Base-by-base conservation (phyloP, 2,329 filamentous ascomycete species). In the Epichloe festucae region DNA sequence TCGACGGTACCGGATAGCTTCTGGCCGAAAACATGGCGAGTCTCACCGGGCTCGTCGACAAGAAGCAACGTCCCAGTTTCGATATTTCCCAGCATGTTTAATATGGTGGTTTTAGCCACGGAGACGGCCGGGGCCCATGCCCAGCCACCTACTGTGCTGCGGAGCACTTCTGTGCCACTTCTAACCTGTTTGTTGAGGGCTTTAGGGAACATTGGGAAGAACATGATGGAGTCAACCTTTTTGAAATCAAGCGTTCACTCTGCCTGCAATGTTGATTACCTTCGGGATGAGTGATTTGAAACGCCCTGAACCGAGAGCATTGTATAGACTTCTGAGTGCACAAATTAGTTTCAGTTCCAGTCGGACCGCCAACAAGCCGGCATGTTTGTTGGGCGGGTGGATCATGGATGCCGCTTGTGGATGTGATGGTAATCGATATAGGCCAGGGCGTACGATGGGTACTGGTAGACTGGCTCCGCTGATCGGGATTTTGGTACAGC, bases 121-220 rank as follows among this genome's bases (percentile, higher is more conserved):
- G 70, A 65, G 39, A 76, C 56, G 10, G 67, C 72, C 1, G 74
- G 74, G 0, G 66, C 67, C 72, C 72, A 77, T 4, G 73, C 73
- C 49, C 74, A 58, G 51, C 69, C 65, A 42, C 73, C 71, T 21
- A 77, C 58, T 17, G 65, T 61, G 23, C 65, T 63, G 48, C 74
- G 71, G 40, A 73, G 55, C 27, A 69, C 54, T 52, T 74, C 70
- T 23, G 67, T 42, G 34, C 52, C 50, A 52, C 52, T 39, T 36
- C 52, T 49, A 4, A 52, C 19, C 10, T 48, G 50, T 44, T 48
- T 47, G 31, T 34, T 48, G 44, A 54, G n/a, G 27, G 39, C 17
- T 41, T 36, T 35, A n/a, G 43, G 50, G 36, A 52, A 36, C 8
- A 45, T 45, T 31, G 53, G 42, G 23, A 35, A 19, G 10, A 31